Conservation (phyloP, 306 rosid genomes). For the Begonia peltatifolia region DNA sequence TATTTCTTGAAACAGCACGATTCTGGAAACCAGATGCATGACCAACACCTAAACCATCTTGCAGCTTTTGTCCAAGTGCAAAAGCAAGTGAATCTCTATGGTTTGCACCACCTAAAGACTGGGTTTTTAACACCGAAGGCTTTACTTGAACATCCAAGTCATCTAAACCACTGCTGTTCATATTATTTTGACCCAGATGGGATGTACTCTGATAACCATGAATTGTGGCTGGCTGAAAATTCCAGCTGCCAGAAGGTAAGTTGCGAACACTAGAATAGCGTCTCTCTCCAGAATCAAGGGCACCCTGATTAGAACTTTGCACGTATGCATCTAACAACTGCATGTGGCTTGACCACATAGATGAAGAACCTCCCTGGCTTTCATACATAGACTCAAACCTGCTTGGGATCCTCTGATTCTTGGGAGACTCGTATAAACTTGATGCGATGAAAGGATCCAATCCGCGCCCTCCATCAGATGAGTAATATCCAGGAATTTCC, state of each 20-base stretch:
- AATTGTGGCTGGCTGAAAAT: conserved; percentile 70
- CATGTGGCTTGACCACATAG: conserved; percentile 33
- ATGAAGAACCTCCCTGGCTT: conserved; percentile 42
- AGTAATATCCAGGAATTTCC: conserved; percentile 29
- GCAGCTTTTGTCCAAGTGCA: conserved; percentile 50
- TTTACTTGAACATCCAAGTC: conserved; percentile 39
- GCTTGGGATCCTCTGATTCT: conserved; percentile 39
- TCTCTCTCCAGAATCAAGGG: conserved; percentile 43
- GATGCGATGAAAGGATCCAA: conserved; percentile 27
- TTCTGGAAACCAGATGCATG: conserved; percentile 51
- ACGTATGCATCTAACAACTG: conserved; percentile 39
- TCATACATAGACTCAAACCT: conserved; percentile 38
- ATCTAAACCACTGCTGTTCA: conserved; percentile 33
- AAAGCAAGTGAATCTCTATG: conserved; percentile 45
- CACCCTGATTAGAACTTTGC: conserved; percentile 29
- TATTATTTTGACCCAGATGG: conserved; percentile 31
- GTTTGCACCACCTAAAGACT: conserved; percentile 36
- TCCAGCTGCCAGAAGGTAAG: conserved; percentile 45
- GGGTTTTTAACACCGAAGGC: conserved; percentile 25
- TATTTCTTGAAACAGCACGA: conserved; percentile 31
- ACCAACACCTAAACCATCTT: conserved; percentile 40
- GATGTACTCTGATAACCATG: conserved; percentile 68
- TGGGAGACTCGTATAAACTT: conserved; percentile 43
- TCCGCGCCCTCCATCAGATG: conserved; percentile 34
- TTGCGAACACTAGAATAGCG: conserved; percentile 54